Evolutionary conservation across 2,329 filamentous ascomycete species (phyloP), one percentile per base, ranked within the genome.

Genomic region (Hymenoscyphus infarciens): DNA sequence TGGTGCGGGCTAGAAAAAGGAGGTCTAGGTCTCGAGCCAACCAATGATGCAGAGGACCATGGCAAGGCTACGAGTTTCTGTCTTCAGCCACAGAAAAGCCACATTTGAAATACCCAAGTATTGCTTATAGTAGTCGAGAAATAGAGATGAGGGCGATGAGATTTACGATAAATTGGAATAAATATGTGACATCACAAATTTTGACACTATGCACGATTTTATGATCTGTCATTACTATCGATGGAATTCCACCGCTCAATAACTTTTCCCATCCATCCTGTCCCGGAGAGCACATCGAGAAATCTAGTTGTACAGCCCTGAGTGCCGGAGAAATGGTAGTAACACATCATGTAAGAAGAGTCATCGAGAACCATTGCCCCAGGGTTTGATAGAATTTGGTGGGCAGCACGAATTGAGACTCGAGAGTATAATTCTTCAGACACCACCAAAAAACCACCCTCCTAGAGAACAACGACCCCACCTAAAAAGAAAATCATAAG

Each of bases 231-330:
- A 49, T 49, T 49, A 49, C 42, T 49, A 49, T 49, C 42, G 42
- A 49, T 49, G 42, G 42, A 49, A 49, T 49, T 49, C 42, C 42
- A 49, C 42, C 61, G 63, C 67, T 67, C 63, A 70, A 66, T 68
- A 72, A 71, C 68, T 72, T 74, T 73, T 71, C 70, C 69, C 69
- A 72, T 69, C 69, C 72, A 64, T 67, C 69, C 66, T 69, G 66
- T 67, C 71, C 65, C 68, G 66, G 61, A 67, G 67, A 72, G 69
- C 72, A 74, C 69, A 69, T 67, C 68, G 67, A 69, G 66, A 72
- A 72, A 71, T 72, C 73, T 74, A 74, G 68, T 27, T 74, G 73
- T 75, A 74, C 73, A 75, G 64, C 64, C 72, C 69, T 69, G 72
- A 72, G 74, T 71, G 70, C 70, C 66, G 69, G 68, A 70, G 70